Conservation (phyloP, 2,329 filamentous ascomycete genomes). For the Clarireedia paspali region DNA sequence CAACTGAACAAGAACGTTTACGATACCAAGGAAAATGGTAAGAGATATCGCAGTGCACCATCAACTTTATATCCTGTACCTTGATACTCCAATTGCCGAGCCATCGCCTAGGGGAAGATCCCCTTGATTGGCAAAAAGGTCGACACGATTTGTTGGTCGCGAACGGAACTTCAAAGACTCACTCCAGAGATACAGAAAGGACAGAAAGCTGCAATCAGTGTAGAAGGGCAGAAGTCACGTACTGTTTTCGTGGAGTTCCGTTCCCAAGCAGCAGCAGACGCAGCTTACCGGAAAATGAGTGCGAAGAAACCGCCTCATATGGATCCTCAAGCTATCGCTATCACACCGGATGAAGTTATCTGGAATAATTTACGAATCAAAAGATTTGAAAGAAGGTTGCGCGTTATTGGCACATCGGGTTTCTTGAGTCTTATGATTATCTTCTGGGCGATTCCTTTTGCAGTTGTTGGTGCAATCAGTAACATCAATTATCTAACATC, state of each 20-base stretch:
- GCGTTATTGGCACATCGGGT: slow-evolving; percentile 56
- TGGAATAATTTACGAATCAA: slow-evolving; percentile 79
- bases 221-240: slow-evolving; percentile 47
- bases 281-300: slow-evolving; percentile 74
- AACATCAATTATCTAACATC: slow-evolving; percentile 67
- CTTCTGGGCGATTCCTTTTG: slow-evolving; percentile 74
- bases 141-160: slow-evolving; percentile 87
- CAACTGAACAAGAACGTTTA: too few species aligned
- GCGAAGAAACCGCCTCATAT: slow-evolving; percentile 76
- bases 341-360: slow-evolving; percentile 73
- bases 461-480: slow-evolving; percentile 60
- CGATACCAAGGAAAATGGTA: too few species aligned
- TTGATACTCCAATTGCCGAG: too few species aligned
- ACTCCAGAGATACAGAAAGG: slow-evolving; percentile 61
- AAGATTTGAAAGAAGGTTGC: slow-evolving; percentile 73
- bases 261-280: slow-evolving; percentile 73
- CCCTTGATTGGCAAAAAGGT: slow-evolving; percentile 76
- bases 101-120: slow-evolving; percentile 51
- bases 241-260: slow-evolving; percentile 80
- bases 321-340: slow-evolving; percentile 72
- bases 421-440: slow-evolving; percentile 72
- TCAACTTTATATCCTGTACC: too few species aligned
- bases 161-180: slow-evolving; percentile 67
- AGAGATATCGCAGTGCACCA: too few species aligned
- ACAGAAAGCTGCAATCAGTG: slow-evolving; percentile 57